Conservation (phyloP, 2,329 filamentous ascomycete species). For the Apiospora saccharicola region DNA sequence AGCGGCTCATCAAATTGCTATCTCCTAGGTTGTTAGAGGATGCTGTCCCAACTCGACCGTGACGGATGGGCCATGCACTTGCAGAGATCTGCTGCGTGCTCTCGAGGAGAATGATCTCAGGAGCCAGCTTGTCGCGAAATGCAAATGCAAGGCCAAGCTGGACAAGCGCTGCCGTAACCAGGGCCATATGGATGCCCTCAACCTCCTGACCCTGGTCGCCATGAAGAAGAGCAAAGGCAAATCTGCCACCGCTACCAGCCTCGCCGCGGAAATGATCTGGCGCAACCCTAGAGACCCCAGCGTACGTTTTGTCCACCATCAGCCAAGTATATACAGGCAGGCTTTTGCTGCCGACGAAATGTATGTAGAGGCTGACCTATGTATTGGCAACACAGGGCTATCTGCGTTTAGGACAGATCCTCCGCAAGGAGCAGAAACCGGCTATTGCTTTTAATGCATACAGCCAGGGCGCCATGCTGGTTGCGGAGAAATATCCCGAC, state of each 20-base stretch:
- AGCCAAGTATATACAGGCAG: not conserved
- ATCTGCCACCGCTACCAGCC: not conserved
- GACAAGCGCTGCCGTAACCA: conserved; percentile 34
- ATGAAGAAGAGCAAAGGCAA: conserved; percentile 30
- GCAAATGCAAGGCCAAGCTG: conserved; percentile 35
- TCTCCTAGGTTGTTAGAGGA: not conserved
- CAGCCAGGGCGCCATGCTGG: conserved; percentile 37
- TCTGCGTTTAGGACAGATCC: conserved; percentile 40
- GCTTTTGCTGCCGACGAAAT: too few species aligned
- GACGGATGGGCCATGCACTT: conserved; percentile 11
- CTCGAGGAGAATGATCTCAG: conserved; percentile 34
- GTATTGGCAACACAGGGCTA: conserved; percentile 28
- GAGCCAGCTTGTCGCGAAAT: conserved; percentile 34
- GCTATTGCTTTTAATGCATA: conserved; percentile 35
- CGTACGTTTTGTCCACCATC: conserved; percentile 24
- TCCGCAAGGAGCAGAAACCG: conserved; percentile 33
- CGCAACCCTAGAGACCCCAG: conserved; percentile 37
- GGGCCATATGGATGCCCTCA: conserved; percentile 19
- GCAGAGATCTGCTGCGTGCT: conserved; percentile 25
- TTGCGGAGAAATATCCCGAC: conserved; percentile 35
- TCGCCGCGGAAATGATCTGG: conserved; percentile 9
- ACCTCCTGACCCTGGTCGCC: conserved; percentile 27
- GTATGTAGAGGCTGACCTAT: not conserved
- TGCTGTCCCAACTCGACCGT: not conserved
- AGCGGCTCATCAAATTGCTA: not conserved